These are phyloP conservation scores for Pseudogymnoascus sp. DNA, from an alignment of 2,329 filamentous ascomycete genomes.

Conservation along the genomic window DNA sequence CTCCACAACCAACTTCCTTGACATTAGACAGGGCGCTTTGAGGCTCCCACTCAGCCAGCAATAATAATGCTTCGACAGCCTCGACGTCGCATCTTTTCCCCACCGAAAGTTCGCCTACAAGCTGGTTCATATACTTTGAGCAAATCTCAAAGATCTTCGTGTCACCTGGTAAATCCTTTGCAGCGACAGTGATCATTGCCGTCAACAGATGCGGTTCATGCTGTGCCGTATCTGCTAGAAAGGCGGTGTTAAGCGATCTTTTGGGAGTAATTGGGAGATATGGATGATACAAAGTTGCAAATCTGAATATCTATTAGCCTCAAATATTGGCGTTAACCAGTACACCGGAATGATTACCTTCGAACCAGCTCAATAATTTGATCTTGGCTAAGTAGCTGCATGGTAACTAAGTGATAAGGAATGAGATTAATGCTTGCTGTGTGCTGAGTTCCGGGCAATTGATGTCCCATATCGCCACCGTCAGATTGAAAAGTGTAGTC, in stretches of 20 bases:
- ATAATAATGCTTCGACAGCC: conserved; percentile 60
- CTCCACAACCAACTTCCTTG: conserved; percentile 59
- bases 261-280: conserved; percentile 62
- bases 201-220: conserved; percentile 62
- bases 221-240: conserved; percentile 48
- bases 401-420: neutral
- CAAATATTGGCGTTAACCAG: conserved; percentile 15
- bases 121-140: conserved; percentile 60
- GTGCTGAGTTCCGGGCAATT: neutral
- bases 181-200: conserved; percentile 62
- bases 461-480: neutral
- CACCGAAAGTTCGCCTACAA: conserved; percentile 60
- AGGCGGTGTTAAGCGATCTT: conserved; percentile 47
- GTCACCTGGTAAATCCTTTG: conserved; percentile 61
- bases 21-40: conserved; percentile 22
- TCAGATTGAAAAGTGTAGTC: neutral
- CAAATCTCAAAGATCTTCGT: conserved; percentile 58
- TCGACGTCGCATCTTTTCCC: conserved; percentile 61
- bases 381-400: neutral
- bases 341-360: neutral
- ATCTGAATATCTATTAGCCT: conserved; percentile 49
- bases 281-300: conserved; percentile 59
- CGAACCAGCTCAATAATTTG: neutral
- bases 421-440: neutral
- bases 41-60: conserved; percentile 62